Evolutionary conservation across 2,329 filamentous ascomycete species (phyloP).

Genomic region (Leptographium radiaticola): DNA sequence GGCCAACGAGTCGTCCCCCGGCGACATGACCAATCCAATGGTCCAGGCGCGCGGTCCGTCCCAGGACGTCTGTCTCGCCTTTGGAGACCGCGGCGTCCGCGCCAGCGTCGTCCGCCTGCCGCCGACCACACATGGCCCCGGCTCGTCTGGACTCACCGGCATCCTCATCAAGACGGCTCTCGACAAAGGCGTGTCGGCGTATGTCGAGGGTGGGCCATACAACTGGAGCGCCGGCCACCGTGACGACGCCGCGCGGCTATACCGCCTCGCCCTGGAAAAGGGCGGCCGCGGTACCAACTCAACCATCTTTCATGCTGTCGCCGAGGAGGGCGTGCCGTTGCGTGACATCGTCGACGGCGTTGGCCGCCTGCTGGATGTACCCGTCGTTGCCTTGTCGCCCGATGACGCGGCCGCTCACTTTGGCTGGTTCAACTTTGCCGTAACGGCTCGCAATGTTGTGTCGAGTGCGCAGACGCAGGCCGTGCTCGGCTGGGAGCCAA

Average conservation of each 20-base stretch:
- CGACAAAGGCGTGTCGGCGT: constrained; percentile 17
- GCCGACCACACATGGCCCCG: constrained; percentile 24
- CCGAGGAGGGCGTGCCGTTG: constrained; percentile 19
- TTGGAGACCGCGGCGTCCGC: constrained; percentile 19
- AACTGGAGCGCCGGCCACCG: constrained; percentile 25
- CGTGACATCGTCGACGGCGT: constrained; percentile 23
- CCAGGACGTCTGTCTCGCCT: constrained; percentile 14
- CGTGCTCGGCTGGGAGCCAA: constrained; percentile 21
- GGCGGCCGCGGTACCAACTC: constrained; percentile 9
- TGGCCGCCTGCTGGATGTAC: constrained; percentile 21
- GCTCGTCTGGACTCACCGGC: constrained; percentile 19
- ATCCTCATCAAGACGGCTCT: constrained; percentile 16
- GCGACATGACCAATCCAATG: constrained; percentile 7
- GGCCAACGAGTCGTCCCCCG: constrained; percentile 18
- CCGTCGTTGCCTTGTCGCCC: constrained; percentile 15
- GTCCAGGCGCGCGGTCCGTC: constrained; percentile 10
- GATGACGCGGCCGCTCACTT: constrained; percentile 18
- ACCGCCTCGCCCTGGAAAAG: constrained; percentile 24
- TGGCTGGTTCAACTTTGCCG: constrained; percentile 6
- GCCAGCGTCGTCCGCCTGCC: constrained; percentile 23
- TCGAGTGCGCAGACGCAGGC: constrained; percentile 23
- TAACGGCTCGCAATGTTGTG: constrained; percentile 17
- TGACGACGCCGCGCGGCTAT: constrained; percentile 23
- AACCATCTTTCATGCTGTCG: constrained; percentile 22
- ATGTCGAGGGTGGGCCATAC: constrained; percentile 20